Evolutionary conservation across 768 basidiomycete species (phyloP), one percentile per base, ranked within the genome.

Genomic region (Pseudohyphozyma bogoriensis): DNA sequence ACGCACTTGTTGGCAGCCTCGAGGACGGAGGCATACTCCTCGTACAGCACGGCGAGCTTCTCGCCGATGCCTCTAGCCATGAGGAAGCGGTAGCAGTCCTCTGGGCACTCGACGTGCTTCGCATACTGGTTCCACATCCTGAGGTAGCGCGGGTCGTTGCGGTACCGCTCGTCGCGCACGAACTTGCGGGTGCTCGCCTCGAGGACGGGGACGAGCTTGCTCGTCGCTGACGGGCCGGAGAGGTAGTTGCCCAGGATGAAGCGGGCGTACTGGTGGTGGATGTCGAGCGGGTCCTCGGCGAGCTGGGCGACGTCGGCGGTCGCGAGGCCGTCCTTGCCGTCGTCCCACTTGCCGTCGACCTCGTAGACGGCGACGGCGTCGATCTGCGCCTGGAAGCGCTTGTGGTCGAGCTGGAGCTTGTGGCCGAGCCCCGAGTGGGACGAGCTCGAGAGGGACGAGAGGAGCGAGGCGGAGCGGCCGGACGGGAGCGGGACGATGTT

Each of bases 101-200:
- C 78, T 5, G 84, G 77, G 68, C 82, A 80, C 68, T 90, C 85
- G 56, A 89, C 81, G 69, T 86, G 81, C 56, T 82, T 82, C 13
- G 91, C 85, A 72, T 93, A 91, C 51, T 86, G 78, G 26, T 84
- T 81, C 95, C 95, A 99, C 24, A 96, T 73, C 72, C 89, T 88
- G 51, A 96, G 78, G 74, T 96, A 95, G 44, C 93, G 81, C 53
- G 89, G 75, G 77, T 97, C 92, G 54, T 82, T 83, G 51, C 70
- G 68, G 74, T 95, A 97, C 18, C 83, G 75, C n/a, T 80, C 77
- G 72, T 97, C 93, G 31, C 82, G 79, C 65, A 85, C 82, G 74
- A 96, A 95, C 57, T 82, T 81, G 33, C 82, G 75, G 3, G 90
- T 90, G 1, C 86, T 83, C 69, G 89, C 84, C 68, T 92, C 87